phyloP scores from a whole-genome alignment of 768 basidiomycete species.

The Heimioporus sp. region DNA sequence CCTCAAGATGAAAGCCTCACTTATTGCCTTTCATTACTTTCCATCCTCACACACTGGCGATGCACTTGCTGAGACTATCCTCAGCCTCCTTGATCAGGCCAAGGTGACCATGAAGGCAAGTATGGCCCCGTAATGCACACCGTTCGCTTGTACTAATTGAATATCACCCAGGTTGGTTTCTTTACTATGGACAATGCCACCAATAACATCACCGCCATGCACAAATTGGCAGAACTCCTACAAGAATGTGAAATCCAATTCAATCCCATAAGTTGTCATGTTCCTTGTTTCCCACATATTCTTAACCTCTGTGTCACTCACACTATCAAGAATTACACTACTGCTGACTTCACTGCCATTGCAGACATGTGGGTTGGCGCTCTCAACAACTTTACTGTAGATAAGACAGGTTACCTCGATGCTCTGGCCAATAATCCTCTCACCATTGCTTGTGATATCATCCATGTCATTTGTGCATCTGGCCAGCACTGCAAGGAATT shows the following conservation, averaged over 20 bases:
- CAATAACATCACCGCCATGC: conserved; percentile 13
- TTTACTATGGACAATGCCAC: conserved; percentile 13
- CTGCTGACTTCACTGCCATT: neutral
- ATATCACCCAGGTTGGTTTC: neutral
- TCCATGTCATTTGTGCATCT: neutral
- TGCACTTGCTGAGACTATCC: neutral
- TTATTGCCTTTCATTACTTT: neutral
- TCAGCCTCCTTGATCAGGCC: neutral
- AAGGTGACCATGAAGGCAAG: neutral
- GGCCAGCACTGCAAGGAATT: neutral
- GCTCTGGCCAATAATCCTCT: neutral
- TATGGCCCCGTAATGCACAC: neutral
- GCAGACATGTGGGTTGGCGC: neutral
- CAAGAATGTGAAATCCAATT: conserved; percentile 2
- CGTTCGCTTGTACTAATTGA: neutral
- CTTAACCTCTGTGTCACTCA: conserved; percentile 15
- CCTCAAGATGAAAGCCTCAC: neutral
- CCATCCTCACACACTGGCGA: neutral
- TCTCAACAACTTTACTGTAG: neutral
- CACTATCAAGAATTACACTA: neutral
- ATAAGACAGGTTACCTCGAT: neutral
- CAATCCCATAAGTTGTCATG: conserved; percentile 3
- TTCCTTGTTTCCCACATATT: conserved; percentile 22
- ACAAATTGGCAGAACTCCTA: neutral
- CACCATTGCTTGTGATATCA: neutral